A percentile compares a stretch with the other conserved stretches of the same genome.
These are phyloP conservation scores for Dissophora ornata DNA, from an alignment of 192 early-diverging fungal genomes.

Conservation along the genomic window DNA sequence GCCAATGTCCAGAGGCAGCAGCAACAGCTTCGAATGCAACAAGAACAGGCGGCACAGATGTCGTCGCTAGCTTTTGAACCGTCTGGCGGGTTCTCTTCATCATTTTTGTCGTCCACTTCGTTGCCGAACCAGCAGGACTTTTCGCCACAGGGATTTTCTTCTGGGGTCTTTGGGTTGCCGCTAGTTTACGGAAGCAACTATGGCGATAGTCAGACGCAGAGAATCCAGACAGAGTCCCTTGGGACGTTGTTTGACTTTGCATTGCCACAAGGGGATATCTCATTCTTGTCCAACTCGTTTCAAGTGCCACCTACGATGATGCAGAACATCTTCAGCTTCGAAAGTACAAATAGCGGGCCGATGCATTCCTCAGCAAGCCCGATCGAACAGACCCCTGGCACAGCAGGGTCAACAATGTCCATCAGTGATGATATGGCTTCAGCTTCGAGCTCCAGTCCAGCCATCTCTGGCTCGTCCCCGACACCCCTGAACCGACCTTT, in stretches of 20 bases:
- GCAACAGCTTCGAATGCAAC: slow-evolving; percentile 32
- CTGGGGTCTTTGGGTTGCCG: slow-evolving; percentile 24
- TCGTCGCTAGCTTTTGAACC: slow-evolving; percentile 44
- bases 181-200: slow-evolving; percentile 49
- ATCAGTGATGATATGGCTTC: slow-evolving; percentile 2
- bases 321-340: slow-evolving; percentile 24
- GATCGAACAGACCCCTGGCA: not conserved
- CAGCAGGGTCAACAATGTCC: not conserved
- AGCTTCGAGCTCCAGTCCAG: not conserved
- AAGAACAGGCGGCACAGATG: slow-evolving; percentile 30
- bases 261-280: slow-evolving; percentile 38
- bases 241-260: slow-evolving; percentile 49
- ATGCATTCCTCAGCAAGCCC: not conserved
- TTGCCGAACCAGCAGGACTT: slow-evolving; percentile 9
- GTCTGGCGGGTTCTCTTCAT: slow-evolving; percentile 8
- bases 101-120: slow-evolving; percentile 10
- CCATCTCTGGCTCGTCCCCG: slow-evolving; percentile 5
- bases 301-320: slow-evolving; percentile 47
- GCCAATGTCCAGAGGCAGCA: slow-evolving; percentile 30
- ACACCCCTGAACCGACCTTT: slow-evolving; percentile 5
- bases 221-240: slow-evolving; percentile 38
- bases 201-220: slow-evolving; percentile 19
- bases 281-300: slow-evolving; percentile 45
- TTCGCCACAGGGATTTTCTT: not conserved
- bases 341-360: not conserved